Base-by-base conservation (phyloP, 306 rosid species). In the Trifolium repens region DNA sequence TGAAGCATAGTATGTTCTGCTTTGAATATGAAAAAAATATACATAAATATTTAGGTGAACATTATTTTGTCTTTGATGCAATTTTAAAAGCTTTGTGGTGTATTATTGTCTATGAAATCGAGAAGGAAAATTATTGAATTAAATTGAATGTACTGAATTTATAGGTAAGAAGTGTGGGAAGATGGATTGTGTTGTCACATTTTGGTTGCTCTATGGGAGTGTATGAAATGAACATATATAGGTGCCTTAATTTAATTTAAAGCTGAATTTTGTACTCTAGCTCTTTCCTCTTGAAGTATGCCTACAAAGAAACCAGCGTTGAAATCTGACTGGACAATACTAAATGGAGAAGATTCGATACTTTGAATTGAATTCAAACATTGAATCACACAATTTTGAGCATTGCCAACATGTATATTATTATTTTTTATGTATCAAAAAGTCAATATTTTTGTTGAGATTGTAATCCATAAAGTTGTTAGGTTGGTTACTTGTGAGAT, bases 271-370 rank as follows among this genome's bases (percentile, higher is more conserved):
- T 71, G 71, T 67, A 73, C 63, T 19, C 14, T 59, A 59, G 65
- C 65, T 35, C 5, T 68, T 76, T 52, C 86, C 84, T 46, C 22
- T 19, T 57, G 61, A 22, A 67, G 84, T 55, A 79, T 24, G 75
- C 7, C 46, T 79, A 8, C 53, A 53, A 53, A 42, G 66, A 9
- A 19, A 60, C 59, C 16, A 34, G 7, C 9, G 24, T 63, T 47
- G 50, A 65, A 69, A 84, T 65, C 5, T 27, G 68, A 16, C 14
- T 67, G 54, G 67, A 73, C 24, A 46, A 19, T 53, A 43, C 82
- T 44, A 67, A 35, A 67, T 37, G 40, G 2, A 26, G 66, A 80
- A 76, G 87, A 84, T 84, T 77, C 84, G 26, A 53, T 68, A 73
- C 87, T 72, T 75, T 50, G 32, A 7, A 39, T 39, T 39, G 2